Conservation (phyloP, 2,329 filamentous ascomycete genomes). For the Penicillium palitans region DNA sequence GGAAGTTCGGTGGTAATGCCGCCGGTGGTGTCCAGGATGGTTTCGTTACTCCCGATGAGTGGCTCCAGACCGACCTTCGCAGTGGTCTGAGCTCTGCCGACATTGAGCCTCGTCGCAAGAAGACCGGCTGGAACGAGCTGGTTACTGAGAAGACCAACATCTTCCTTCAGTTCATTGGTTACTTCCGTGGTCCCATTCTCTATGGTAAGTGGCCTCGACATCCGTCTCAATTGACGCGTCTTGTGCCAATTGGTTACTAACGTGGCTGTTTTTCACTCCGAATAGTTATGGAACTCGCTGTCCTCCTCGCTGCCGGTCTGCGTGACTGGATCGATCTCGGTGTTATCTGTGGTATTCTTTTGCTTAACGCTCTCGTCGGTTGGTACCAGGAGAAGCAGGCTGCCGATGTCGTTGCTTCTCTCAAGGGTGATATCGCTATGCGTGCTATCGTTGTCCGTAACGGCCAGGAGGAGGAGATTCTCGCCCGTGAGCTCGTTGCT, state of each 20-base stretch:
- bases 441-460: conserved; percentile 68
- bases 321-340: conserved; percentile 75
- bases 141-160: conserved; percentile 73
- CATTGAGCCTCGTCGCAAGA: conserved; percentile 65
- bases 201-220: conserved; percentile 1
- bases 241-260: conserved; percentile 10
- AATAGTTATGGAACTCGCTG: conserved; percentile 70
- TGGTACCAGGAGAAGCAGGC: conserved; percentile 83
- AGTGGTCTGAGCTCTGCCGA: conserved; percentile 60
- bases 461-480: conserved; percentile 66
- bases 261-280: not conserved
- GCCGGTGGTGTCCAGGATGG: conserved; percentile 30
- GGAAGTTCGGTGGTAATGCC: conserved; percentile 54
- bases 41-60: conserved; percentile 62
- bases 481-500: conserved; percentile 70
- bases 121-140: conserved; percentile 70
- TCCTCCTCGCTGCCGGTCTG: conserved; percentile 71
- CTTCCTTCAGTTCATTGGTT: conserved; percentile 71
- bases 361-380: conserved; percentile 74
- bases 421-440: conserved; percentile 79
- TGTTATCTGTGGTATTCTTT: conserved; percentile 73
- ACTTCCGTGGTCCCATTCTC: conserved; percentile 65
- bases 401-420: conserved; percentile 70
- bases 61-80: conserved; percentile 67
- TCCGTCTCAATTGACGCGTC: conserved; percentile 1